Base-by-base conservation (phyloP, 73 alveolate genomes). In the Paramecium pentaurelia region DNA sequence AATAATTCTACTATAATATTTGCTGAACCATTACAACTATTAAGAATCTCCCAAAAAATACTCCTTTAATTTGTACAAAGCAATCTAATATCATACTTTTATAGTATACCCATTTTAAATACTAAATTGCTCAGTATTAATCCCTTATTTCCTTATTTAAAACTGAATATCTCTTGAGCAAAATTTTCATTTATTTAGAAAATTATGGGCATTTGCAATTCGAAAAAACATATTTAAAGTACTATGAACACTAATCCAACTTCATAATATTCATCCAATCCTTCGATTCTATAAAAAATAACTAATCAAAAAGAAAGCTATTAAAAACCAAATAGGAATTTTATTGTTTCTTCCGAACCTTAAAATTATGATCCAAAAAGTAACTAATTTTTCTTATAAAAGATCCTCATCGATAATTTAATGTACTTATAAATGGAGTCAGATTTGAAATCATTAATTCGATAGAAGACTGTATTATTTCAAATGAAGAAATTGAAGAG, bases 381-480 rank as follows among this genome's bases (percentile, higher is more conserved):
- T 64, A 64, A 12, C 10, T 28, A 28, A 64, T 30, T 28, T 8
- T 64, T 9, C 42, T 64, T 28, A 64, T 64, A 16, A 9, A 12
- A 73, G 87, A 73, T 73, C 87, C 87, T 73, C 87, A 73, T 40
- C 5, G 87, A 36, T 44, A 73, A 73, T 73, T 12, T 73, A 73
- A 73, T 73, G 87, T 73, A 2, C 5, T 73, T 14, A 38, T 73
- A 36, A 40, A 73, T 37, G 87, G 87, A 3, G 87, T 73, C 10
- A 9, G 18, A 37, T 73, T 73, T 40, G 60, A 73, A 16, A 44
- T 73, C 1, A 40, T 73, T 12, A 73, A 73, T 12, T 73, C 87
- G 3, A 32, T 34, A 3, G 87, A 73, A 64, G 6, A 64, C 42
- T 32, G 84, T 64, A 64, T 64, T 64, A 5, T 54, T 54, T 54